A percentile compares a stretch with the other conserved stretches of the same genome.
Conservation (phyloP, 805 yeast species). For the Helenozyma baotianmanensis region DNA sequence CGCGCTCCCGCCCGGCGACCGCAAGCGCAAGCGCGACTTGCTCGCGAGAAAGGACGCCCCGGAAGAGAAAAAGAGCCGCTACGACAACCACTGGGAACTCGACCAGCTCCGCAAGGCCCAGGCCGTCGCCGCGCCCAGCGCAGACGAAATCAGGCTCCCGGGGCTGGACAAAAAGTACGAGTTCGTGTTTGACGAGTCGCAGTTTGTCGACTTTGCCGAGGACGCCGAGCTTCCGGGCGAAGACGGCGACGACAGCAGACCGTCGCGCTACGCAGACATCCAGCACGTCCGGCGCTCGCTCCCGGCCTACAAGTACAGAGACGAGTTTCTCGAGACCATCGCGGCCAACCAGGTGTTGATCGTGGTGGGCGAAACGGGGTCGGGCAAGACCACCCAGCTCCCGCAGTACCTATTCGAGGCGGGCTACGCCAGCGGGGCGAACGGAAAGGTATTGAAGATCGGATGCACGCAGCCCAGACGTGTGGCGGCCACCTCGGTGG, state of each 20-base stretch:
- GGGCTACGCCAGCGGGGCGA: constrained; percentile 49
- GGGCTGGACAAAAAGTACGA: constrained; percentile 55
- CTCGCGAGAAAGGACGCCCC: constrained; percentile 35
- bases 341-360: constrained; percentile 61
- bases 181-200: constrained; percentile 68
- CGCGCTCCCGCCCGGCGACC: constrained; percentile 45
- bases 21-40: constrained; percentile 48
- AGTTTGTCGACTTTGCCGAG: constrained; percentile 51
- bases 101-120: constrained; percentile 46
- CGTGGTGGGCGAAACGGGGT: constrained; percentile 85
- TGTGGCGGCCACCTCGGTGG: constrained; percentile 91
- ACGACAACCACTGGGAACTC: constrained; percentile 47
- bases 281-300: constrained; percentile 57
- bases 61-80: constrained; percentile 15
- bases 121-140: constrained; percentile 17
- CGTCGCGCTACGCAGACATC: constrained; percentile 19
- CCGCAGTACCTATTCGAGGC: constrained; percentile 85
- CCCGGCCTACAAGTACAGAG: constrained; percentile 69
- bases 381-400: constrained; percentile 91
- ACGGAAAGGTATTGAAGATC: constrained; percentile 36
- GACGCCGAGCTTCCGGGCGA: constrained; percentile 28
- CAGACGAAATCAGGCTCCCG: constrained; percentile 40
- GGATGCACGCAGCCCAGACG: constrained; percentile 95
- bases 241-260: constrained; percentile 21
- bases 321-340: constrained; percentile 57